A percentile compares a stretch with the other conserved stretches of the same genome.
Evolutionary conservation across 805 yeast species (phyloP).

Genomic region (Kodamaea jinghongensis): DNA sequence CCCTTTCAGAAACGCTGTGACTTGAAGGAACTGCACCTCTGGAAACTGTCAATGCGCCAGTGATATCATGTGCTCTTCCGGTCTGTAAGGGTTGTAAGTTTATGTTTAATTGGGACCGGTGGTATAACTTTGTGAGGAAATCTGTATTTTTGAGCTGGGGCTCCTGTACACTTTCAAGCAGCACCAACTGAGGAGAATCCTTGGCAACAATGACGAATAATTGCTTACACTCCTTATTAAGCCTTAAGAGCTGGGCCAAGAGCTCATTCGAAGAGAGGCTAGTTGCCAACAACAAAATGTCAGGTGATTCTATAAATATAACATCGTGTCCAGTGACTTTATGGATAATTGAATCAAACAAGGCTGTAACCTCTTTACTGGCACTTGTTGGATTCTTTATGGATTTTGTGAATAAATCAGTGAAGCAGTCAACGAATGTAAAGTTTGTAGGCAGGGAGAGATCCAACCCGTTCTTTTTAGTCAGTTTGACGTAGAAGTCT

Average conservation of each 20-base stretch:
- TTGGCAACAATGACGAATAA: slow-evolving; percentile 37
- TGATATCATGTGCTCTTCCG: slow-evolving; percentile 78
- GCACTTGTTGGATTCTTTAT: slow-evolving; percentile 23
- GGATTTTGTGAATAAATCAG: slow-evolving; percentile 40
- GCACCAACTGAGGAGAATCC: slow-evolving; percentile 34
- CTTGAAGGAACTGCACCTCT: slow-evolving; percentile 48
- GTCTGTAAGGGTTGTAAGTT: slow-evolving; percentile 66
- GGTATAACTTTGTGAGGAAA: slow-evolving; percentile 46
- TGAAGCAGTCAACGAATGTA: slow-evolving; percentile 45
- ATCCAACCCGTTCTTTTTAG: slow-evolving; percentile 41
- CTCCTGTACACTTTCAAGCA: slow-evolving; percentile 18
- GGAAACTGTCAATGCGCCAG: slow-evolving; percentile 65
- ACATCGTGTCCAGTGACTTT: slow-evolving; percentile 13
- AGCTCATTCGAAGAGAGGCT: slow-evolving; percentile 33
- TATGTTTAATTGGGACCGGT: slow-evolving; percentile 52
- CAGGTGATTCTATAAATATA: slow-evolving; percentile 47
- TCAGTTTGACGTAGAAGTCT: slow-evolving; percentile 32
- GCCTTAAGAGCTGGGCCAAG: slow-evolving; percentile 27
- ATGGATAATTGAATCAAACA: slow-evolving; percentile 18
- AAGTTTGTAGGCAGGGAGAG: slow-evolving; percentile 25
- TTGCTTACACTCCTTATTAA: slow-evolving; percentile 32
- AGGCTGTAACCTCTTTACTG: slow-evolving; percentile 9
- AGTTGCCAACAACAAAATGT: slow-evolving; percentile 45
- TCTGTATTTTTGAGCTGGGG: slow-evolving; percentile 45
- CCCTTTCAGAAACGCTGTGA: slow-evolving; percentile 49